phyloP scores from a whole-genome alignment of 1,139 yeast species.

The Zygotorulaspora mrakii region DNA sequence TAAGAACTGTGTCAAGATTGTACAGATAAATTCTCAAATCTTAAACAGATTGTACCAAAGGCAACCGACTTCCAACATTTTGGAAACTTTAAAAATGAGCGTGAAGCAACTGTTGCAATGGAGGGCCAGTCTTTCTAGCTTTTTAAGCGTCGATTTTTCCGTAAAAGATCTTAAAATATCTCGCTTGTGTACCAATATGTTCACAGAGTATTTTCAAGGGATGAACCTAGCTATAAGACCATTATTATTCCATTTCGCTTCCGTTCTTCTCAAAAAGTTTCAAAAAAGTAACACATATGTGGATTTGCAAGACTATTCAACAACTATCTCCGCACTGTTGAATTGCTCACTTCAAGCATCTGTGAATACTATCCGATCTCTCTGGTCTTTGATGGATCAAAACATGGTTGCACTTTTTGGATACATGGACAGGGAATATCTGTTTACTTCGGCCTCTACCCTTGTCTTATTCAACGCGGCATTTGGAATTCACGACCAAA shows the following conservation, averaged over 20 bases:
- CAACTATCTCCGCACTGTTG: conserved; percentile 60
- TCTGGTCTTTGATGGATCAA: conserved; percentile 69
- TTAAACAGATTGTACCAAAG: conserved; percentile 69
- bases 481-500: conserved; percentile 77
- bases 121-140: conserved; percentile 63
- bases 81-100: conserved; percentile 69
- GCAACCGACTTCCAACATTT: conserved; percentile 68
- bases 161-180: conserved; percentile 52
- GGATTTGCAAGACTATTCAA: conserved; percentile 65
- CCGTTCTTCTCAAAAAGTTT: conserved; percentile 57
- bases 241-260: conserved; percentile 71
- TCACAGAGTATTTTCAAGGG: conserved; percentile 86
- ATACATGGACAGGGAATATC: conserved; percentile 83
- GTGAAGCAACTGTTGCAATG: conserved; percentile 68
- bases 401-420: conserved; percentile 83
- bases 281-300: conserved; percentile 53
- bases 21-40: conserved; percentile 74
- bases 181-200: conserved; percentile 68
- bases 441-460: conserved; percentile 78
- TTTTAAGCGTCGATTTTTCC: conserved; percentile 61
- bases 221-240: conserved; percentile 81
- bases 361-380: conserved; percentile 67
- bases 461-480: conserved; percentile 72
- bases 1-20: conserved; percentile 73
- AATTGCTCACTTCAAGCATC: conserved; percentile 85